Percentiles rank a stretch among this genome's conserved stretches.
phyloP scores from a whole-genome alignment of 108 stramenopile species.

The Skeletonema menzelii region DNA sequence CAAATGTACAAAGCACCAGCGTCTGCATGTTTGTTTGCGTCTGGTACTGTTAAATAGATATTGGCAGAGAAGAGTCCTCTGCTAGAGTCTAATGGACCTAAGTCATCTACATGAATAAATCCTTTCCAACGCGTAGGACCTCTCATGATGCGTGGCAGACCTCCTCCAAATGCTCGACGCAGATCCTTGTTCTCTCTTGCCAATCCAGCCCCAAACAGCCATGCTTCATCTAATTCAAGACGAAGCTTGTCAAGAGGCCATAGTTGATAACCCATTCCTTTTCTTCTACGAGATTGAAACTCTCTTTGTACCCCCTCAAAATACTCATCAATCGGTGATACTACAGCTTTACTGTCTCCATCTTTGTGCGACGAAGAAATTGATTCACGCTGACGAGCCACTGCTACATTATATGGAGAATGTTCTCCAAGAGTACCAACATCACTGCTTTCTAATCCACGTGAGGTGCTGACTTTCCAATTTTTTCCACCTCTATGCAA shows the following conservation, averaged over 20 bases:
- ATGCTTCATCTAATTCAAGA: slow-evolving; percentile 78
- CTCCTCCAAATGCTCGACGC: slow-evolving; percentile 61
- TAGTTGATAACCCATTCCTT: slow-evolving; percentile 35
- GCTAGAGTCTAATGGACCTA: slow-evolving; percentile 63
- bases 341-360: not conserved
- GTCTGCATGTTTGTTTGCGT: slow-evolving; percentile 4
- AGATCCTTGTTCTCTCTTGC: slow-evolving; percentile 42
- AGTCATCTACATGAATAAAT: slow-evolving; percentile 92
- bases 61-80: slow-evolving; percentile 92
- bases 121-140: slow-evolving; percentile 93
- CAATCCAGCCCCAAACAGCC: slow-evolving; percentile 73
- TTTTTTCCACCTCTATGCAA: slow-evolving; percentile 44
- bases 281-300: slow-evolving; percentile 51
- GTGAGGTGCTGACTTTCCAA: slow-evolving; percentile 73
- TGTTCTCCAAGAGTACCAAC: slow-evolving; percentile 80
- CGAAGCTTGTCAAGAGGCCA: slow-evolving; percentile 86
- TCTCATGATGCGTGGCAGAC: slow-evolving; percentile 88
- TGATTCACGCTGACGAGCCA: slow-evolving; percentile 29
- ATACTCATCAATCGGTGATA: slow-evolving; percentile 55
- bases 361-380: not conserved
- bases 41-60: slow-evolving; percentile 84
- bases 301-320: slow-evolving; percentile 69
- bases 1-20: slow-evolving; percentile 64
- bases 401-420: slow-evolving; percentile 80
- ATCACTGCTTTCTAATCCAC: slow-evolving; percentile 80